Base-by-base conservation (phyloP, 371 early-diverging fungal species). In the Apophysomyces ossiformis region DNA sequence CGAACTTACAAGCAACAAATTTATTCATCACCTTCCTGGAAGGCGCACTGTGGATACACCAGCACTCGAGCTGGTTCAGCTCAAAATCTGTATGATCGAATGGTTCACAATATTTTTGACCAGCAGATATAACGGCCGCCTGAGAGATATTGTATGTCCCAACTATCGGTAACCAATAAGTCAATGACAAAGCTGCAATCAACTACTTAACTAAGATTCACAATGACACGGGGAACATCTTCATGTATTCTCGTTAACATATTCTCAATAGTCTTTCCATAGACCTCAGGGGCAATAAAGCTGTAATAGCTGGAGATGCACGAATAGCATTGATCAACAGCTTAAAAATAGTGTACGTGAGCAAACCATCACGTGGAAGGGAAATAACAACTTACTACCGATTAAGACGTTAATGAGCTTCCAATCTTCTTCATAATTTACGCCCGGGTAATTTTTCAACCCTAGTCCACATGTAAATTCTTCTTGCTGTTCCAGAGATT, bases 331-430 rank as follows among this genome's bases (percentile, higher is more conserved):
- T 70, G 69, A 39, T 69, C 69, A 9, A 65, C 65, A 43, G 65
- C 68, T 67, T 36, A 8, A 5, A 37, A 45, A 45, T 7, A 16
- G 16, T 6, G 46, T 13, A 7, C 44, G 32, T 13, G n/a, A 21
- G n/a, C 32, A 26, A 37, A 45, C 3, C 2, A 26, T 26, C 32
- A 26, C 2, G 32, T 26, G 32, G 32, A 26, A 26, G 32, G 32
- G 32, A 26, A 41, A 13, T 13, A 41, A 5, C 41, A 41, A 41
- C 79, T 69, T 76, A 60, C 76, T 73, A 9, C 78, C 81, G 35
- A 77, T 74, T 61, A 74, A 74, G 21, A 80, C 76, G 16, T 70
- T 80, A 43, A 80, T 80, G 66, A 80, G 64, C 16, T 81, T 81
- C 81, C 81, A 80, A 47, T 80, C 81, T 18, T 70, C 72, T 50